Base-by-base conservation (phyloP, 345 rosid species). In the Brassica carinata region DNA sequence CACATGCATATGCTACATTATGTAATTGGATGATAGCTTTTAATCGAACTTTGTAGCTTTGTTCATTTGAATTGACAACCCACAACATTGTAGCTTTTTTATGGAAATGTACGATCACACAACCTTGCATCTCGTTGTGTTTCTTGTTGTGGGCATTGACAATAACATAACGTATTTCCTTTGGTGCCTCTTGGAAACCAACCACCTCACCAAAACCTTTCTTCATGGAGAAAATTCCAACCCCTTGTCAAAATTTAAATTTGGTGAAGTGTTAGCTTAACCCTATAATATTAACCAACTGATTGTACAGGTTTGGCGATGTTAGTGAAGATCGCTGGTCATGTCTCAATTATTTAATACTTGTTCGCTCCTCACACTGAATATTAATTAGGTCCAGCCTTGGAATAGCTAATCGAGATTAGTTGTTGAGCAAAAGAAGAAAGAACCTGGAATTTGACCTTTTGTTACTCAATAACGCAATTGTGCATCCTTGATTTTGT, bases 401-500 rank as follows among this genome's bases (percentile, higher is more conserved):
- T 64, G 29, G 14, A 62, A 29, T 63, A 70, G 64, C 64, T 36
- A 45, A n/a, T 45, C 57, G 67, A 67, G 27, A 26, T 57, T 57
- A 38, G 43, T 18, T 76, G 11, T 68, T 4, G 19, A 69, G 17
- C 7, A 57, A 38, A 59, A 58, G 63, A 58, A 58, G 38, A 45
- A 45, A 27, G 68, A 59, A 17, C 14, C 14, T 43, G 61, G 45
- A 70, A 71, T 59, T 23, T 59, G 64, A 61, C 57, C 23, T 15
- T 31, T 69, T 29, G 23, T 43, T 19, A 62, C 53, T 62, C 30
- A 8, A 1, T 62, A 31, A 13, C 38, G 30, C 70, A 71, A 30
- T 61, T 77, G 18, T 69, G 58, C 58, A 62, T 30, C 36, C 34
- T 62, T 77, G 55, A n/a, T 29, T 62, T 71, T 45, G 55, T 63